These are phyloP conservation scores for Cruciata laevipes DNA, from an alignment of 257 asterid species.

Conservation along the genomic window DNA sequence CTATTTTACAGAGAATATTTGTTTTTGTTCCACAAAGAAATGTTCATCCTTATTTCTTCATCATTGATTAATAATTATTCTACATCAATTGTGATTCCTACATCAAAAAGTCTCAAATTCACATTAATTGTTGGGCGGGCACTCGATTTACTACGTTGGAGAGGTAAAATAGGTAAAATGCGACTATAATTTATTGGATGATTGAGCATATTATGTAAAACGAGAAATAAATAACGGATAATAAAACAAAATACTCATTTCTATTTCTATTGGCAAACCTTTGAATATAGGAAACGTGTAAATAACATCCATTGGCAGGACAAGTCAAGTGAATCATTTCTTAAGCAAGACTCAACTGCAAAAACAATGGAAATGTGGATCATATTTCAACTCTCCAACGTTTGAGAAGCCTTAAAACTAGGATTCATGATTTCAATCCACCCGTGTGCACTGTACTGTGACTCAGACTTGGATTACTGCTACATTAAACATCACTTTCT, in stretches of 20 bases:
- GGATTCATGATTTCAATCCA: conserved; percentile 30
- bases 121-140: too few species aligned
- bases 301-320: not conserved
- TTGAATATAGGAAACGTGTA: not conserved
- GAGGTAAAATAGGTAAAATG: too few species aligned
- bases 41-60: too few species aligned
- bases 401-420: conserved; percentile 36
- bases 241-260: not conserved
- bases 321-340: conserved; percentile 2
- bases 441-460: conserved; percentile 38
- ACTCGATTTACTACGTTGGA: too few species aligned
- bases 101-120: too few species aligned
- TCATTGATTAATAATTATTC: too few species aligned
- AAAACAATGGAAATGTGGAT: conserved; percentile 8
- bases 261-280: not conserved
- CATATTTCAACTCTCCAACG: conserved; percentile 24
- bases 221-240: too few species aligned
- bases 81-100: too few species aligned
- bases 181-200: too few species aligned
- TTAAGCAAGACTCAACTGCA: conserved; percentile 8
- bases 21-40: not conserved
- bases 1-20: not conserved
- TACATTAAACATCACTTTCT: not conserved
- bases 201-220: too few species aligned
- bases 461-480: conserved; percentile 18